Conservation (phyloP, 208 protist species). For the Crithidia sp. region DNA sequence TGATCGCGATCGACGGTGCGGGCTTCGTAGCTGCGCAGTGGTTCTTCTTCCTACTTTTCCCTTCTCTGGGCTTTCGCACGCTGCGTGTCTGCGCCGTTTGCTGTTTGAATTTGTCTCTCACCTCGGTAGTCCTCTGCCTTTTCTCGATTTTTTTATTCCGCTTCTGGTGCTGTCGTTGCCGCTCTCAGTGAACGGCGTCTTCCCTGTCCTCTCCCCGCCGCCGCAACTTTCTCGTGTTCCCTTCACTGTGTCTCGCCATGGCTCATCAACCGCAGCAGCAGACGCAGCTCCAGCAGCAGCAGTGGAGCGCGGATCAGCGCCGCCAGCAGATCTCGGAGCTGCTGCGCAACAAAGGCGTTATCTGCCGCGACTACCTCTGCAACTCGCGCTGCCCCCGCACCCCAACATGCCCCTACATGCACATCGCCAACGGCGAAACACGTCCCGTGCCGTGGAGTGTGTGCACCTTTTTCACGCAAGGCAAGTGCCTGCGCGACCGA, state of each 20-base stretch:
- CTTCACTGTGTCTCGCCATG: constrained; percentile 1
- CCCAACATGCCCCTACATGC: constrained; percentile 75
- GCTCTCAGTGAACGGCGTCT: too few species aligned
- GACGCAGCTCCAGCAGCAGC: constrained; percentile 10
- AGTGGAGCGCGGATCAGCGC: constrained; percentile 32
- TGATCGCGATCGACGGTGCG: too few species aligned
- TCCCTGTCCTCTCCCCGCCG: too few species aligned
- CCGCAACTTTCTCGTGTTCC: not conserved
- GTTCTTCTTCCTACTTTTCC: too few species aligned
- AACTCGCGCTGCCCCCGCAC: constrained; percentile 39
- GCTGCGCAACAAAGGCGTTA: constrained; percentile 79
- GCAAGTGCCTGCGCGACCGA: constrained; percentile 70
- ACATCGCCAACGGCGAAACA: constrained; percentile 68
- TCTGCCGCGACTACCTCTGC: constrained; percentile 63
- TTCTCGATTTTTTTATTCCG: too few species aligned
- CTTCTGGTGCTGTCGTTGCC: too few species aligned
- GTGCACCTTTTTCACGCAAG: constrained; percentile 71
- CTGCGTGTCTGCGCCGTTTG: too few species aligned
- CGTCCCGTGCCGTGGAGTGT: constrained; percentile 63
- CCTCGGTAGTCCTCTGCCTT: too few species aligned
- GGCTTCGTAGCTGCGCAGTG: too few species aligned
- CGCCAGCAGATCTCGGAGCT: constrained; percentile 59
- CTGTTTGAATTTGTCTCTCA: too few species aligned
- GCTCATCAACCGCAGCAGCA: constrained; percentile 9
- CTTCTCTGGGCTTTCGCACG: too few species aligned